Evolutionary conservation across 257 asterid species (phyloP).

Genomic region (Scutellaria galericulata): DNA sequence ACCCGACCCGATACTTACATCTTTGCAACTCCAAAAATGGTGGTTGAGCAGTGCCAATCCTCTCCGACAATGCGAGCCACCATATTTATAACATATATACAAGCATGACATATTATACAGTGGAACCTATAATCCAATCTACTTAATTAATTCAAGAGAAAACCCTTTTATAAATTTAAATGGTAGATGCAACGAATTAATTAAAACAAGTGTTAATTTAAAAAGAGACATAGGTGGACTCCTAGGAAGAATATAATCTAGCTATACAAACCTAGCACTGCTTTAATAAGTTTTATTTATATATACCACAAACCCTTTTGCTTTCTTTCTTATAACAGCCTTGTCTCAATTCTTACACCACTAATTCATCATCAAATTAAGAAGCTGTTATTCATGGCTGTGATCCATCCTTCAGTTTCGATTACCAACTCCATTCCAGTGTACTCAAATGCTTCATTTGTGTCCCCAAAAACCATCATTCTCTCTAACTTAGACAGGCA

Average conservation of each 20-base stretch:
- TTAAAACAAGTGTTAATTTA: neutral
- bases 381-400: conserved; percentile 7
- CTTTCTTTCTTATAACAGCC: neutral
- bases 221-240: neutral
- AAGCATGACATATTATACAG: no score
- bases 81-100: no score
- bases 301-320: conserved; percentile 28
- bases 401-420: conserved; percentile 8
- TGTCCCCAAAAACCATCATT: conserved; percentile 27
- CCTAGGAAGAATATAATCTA: conserved; percentile 24
- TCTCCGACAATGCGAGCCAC: conserved; percentile 22
- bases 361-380: neutral
- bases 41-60: conserved; percentile 28
- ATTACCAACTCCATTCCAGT: conserved; percentile 36
- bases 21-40: conserved; percentile 3
- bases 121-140: no score
- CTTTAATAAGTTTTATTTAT: conserved; percentile 17
- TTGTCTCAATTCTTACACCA: conserved; percentile 28
- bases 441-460: conserved; percentile 23
- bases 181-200: no score
- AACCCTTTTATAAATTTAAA: no score
- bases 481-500: conserved; percentile 42
- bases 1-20: neutral
- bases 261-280: neutral
- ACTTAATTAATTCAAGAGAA: no score